Evolutionary conservation across 495 filamentous ascomycete species (phyloP), one percentile per base, ranked within the genome.

Genomic region (Venustampulla echinocandica): DNA sequence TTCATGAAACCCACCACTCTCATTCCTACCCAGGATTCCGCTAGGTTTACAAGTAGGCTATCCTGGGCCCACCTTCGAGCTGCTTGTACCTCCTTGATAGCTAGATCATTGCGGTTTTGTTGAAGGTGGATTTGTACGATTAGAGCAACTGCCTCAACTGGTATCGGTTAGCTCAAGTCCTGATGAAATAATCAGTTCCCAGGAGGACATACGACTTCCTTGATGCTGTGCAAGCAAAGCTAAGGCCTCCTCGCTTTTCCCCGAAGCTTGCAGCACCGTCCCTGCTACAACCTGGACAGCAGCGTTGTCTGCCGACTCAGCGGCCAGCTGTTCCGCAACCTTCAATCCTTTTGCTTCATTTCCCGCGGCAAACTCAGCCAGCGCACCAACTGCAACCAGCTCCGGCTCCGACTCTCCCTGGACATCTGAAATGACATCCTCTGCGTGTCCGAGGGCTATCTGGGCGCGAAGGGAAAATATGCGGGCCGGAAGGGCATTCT

Each of bases 1-100:
- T 5, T 13, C 20, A 21, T 24, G 20, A 23, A 48, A 77, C 81
- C 35, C 74, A 94, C 89, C 64, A 92, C 63, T 59, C 90, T 73
- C 68, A 96, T 63, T 4, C 87, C 90, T 57, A 95, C 83, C 90
- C 90, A 98, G 9, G 85, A 86, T 65, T 98, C 92, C 25, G 89
- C 90, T 45, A 98, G 64, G 62, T 98, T 98, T 49, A 97, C 85
- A 30, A 96, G 75, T 23, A 96, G 68, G 54, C 82, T 92, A 62
- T 98, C 92, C 65, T 98, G 92, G 3, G 89, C 92, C 87, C 89
- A 97, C 62, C 86, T 81, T 64, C 89, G 77, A 19, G 92, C 92
- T n/a, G 83, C 79, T 39, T 81, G 69, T 11, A 95, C 86, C 62
- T 95, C 90, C 64, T 95, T 94, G 4, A 85, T 55, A 3, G 92